Percentiles rank a stretch among this genome's conserved stretches.
phyloP scores from a whole-genome alignment of 139 green algal genomes.

The Pleodorina starrii region DNA sequence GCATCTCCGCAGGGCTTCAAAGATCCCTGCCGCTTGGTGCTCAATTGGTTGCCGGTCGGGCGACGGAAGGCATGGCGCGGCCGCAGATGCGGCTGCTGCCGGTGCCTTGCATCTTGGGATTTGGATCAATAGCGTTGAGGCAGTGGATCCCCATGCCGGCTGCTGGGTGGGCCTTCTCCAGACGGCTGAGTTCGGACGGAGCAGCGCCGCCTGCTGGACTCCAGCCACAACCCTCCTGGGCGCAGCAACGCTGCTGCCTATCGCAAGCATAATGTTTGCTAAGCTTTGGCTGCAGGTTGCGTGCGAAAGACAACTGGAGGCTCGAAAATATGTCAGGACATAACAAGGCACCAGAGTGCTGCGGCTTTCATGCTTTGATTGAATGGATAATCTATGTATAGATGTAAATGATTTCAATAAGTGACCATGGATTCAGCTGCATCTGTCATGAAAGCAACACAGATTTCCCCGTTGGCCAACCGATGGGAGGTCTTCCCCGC shows the following conservation, averaged over 20 bases:
- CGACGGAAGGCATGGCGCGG: neutral
- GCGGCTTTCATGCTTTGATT: no score
- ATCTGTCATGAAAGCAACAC: no score
- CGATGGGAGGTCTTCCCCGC: no score
- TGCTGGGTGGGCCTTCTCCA: neutral
- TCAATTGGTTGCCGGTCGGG: neutral
- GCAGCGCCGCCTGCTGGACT: constrained; percentile 12
- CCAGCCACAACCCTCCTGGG: constrained; percentile 10
- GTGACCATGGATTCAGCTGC: no score
- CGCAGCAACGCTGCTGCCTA: constrained; percentile 22
- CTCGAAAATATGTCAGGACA: no score
- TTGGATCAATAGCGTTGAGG: neutral
- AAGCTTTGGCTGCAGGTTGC: constrained; percentile 18
- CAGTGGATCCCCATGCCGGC: neutral
- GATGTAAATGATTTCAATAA: no score
- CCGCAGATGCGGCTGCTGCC: neutral
- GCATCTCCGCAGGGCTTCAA: constrained; percentile 39
- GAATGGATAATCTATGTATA: no score
- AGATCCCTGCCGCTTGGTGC: neutral
- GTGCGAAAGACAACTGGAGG: neutral
- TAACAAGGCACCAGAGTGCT: neutral
- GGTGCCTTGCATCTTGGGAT: neutral
- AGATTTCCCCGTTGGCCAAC: no score
- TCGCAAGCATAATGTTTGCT: constrained; percentile 16
- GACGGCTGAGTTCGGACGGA: neutral